Base-by-base conservation (phyloP, 768 basidiomycete genomes). In the Boletus reticuloceps region DNA sequence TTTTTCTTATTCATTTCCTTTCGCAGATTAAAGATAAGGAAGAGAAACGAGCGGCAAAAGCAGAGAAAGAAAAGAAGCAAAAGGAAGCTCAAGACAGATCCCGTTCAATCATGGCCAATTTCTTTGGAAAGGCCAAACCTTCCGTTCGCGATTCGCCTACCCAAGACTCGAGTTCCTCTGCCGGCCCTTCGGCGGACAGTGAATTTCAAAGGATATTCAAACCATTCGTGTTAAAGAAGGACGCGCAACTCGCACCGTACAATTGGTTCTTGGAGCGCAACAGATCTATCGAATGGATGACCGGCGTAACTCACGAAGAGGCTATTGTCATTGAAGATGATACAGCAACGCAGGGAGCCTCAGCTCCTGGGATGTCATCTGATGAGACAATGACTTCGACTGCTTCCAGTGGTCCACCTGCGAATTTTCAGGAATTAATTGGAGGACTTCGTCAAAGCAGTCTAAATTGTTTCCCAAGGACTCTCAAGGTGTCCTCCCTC, bases 171-270 rank as follows among this genome's bases (percentile, higher is more conserved):
- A 62, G 64, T 36, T 65, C 72, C 10, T 52, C 68, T 42, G 67
- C 58, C 17, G 54, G 55, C 14, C 54, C 82, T 44, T 77, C 76
- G 7, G 67, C 64, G 31, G 75, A 77, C 29, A 81, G 81, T 16
- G 88, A 94, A 44, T 96, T 91, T 61, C 80, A 86, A 51, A 82
- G 75, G 61, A 76, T 78, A 1, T 97, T 97, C 76, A 86, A 82
- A 61, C 86, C 91, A 1, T 96, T 93, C 67, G 76, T 82, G 6
- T 61, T 89, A 55, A 91, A 89, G 75, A 92, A 88, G 64, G 89
- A 83, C 56, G 80, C 82, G 6, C 75, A 77, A 27, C 62, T 94
- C 17, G 91, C 92, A 4, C 88, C 89, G 0, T 64, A 77, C 38
- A 94, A 94, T 62, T 83, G 82, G 77, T 92, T 90, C 71, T 62